Conservation (phyloP, 202 grass and related monocot species). For the Miscanthus sacchariflorus region DNA sequence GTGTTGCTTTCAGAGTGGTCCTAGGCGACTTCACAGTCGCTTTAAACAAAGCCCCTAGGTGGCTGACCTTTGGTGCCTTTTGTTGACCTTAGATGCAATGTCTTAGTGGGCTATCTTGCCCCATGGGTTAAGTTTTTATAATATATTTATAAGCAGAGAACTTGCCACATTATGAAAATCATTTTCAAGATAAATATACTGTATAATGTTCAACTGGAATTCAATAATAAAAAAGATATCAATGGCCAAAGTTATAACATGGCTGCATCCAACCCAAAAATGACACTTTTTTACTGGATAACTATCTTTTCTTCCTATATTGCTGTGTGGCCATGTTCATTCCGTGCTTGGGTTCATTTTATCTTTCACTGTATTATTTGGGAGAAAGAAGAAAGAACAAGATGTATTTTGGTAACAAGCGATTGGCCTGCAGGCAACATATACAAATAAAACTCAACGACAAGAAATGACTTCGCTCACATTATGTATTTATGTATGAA, state of each 20-base stretch:
- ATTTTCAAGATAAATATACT: background rate
- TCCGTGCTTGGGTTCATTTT: background rate
- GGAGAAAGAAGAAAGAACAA: background rate
- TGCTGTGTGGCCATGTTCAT: background rate
- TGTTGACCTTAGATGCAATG: background rate
- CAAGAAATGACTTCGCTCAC: constrained; percentile 10
- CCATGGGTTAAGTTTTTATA: background rate
- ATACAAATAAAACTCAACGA: background rate
- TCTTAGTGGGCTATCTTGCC: too few relatives aligned
- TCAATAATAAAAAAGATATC: background rate
- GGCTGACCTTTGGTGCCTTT: background rate
- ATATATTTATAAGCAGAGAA: background rate
- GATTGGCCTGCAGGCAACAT: background rate
- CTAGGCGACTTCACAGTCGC: background rate
- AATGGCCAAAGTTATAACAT: background rate
- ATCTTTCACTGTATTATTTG: background rate
- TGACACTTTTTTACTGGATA: background rate
- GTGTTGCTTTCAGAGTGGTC: background rate
- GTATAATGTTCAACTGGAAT: background rate
- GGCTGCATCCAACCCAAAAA: background rate
- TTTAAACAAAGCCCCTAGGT: background rate
- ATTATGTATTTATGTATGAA: background rate
- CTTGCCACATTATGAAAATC: background rate
- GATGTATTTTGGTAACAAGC: background rate
- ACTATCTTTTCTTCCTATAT: background rate